Conservation (phyloP, 352 stramenopile genomes). For the Globisporangium paddicum region DNA sequence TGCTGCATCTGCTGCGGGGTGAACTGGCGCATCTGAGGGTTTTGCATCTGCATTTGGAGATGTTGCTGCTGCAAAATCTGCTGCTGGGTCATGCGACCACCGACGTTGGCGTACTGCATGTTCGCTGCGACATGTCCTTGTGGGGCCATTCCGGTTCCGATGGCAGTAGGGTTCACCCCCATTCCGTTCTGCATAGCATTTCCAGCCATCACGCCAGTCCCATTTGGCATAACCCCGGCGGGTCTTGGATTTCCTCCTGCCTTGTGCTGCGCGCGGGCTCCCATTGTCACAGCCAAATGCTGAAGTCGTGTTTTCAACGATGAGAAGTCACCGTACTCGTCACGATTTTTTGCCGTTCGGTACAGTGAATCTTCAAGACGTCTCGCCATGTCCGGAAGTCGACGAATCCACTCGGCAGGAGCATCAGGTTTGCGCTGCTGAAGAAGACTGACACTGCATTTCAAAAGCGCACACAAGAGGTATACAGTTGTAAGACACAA, state of each 20-base stretch:
- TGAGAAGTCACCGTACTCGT: conserved; percentile 95
- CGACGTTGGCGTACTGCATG: conserved; percentile 57
- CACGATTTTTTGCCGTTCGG: conserved; percentile 86
- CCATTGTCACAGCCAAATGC: conserved; percentile 92
- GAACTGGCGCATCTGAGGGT: conserved; percentile 75
- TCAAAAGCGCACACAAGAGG: conserved; percentile 7
- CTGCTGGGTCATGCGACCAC: conserved; percentile 76
- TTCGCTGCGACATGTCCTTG: conserved; percentile 61
- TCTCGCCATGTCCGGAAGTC: conserved; percentile 97
- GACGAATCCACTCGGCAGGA: conserved; percentile 95
- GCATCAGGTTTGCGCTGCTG: conserved; percentile 96
- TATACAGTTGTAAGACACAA: neutral
- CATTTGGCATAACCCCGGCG: conserved; percentile 26
- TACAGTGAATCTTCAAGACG: conserved; percentile 98
- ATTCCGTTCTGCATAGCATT: conserved; percentile 31
- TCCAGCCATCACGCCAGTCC: conserved; percentile 38
- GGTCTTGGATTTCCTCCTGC: conserved; percentile 38
- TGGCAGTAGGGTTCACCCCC: conserved; percentile 36
- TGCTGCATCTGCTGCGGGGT: conserved; percentile 80
- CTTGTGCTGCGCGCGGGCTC: conserved; percentile 78
- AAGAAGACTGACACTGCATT: conserved; percentile 89
- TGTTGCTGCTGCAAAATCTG: conserved; percentile 76
- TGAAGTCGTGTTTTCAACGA: conserved; percentile 97
- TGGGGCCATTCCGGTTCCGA: conserved; percentile 44
- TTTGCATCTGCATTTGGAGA: conserved; percentile 73